Percentiles rank a stretch among this genome's conserved stretches.
Evolutionary conservation across 345 rosid species (phyloP).

Genomic region (Moringa oleifera): DNA sequence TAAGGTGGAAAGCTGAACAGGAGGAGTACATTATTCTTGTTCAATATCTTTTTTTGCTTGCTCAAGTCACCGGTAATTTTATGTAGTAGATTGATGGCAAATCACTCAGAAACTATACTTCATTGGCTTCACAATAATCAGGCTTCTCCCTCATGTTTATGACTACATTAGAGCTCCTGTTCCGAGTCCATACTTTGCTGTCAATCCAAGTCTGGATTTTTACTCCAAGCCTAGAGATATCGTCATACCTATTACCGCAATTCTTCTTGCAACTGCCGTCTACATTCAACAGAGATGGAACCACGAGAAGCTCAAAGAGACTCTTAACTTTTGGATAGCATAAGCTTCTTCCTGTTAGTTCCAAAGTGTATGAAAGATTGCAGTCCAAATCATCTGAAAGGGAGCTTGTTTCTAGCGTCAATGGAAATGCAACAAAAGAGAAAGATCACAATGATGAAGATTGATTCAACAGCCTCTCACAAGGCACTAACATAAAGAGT

Average conservation of each 20-base stretch:
- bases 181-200: slow-evolving; percentile 62
- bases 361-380: slow-evolving; percentile 61
- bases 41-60: slow-evolving; percentile 86
- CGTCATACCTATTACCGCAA: slow-evolving; percentile 56
- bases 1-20: slow-evolving; percentile 59
- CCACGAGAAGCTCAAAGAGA: slow-evolving; percentile 51
- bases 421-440: slow-evolving; percentile 23
- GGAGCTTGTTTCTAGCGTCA: slow-evolving; percentile 50
- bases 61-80: slow-evolving; percentile 71
- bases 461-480: slow-evolving; percentile 11
- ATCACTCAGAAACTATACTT: slow-evolving; percentile 65
- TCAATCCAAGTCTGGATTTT: slow-evolving; percentile 62
- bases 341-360: slow-evolving; percentile 53
- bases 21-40: slow-evolving; percentile 80
- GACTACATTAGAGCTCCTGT: slow-evolving; percentile 52
- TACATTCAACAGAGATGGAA: slow-evolving; percentile 80
- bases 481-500: background rate
- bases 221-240: slow-evolving; percentile 73
- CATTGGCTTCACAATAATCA: slow-evolving; percentile 57
- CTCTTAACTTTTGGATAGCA: slow-evolving; percentile 37
- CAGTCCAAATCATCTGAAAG: slow-evolving; percentile 54
- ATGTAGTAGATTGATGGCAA: slow-evolving; percentile 61
- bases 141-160: slow-evolving; percentile 76
- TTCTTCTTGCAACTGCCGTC: slow-evolving; percentile 46
- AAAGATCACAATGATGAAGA: slow-evolving; percentile 36